Base-by-base conservation (phyloP, 2,329 filamentous ascomycete species). In the Colletotrichum orbiculare region DNA sequence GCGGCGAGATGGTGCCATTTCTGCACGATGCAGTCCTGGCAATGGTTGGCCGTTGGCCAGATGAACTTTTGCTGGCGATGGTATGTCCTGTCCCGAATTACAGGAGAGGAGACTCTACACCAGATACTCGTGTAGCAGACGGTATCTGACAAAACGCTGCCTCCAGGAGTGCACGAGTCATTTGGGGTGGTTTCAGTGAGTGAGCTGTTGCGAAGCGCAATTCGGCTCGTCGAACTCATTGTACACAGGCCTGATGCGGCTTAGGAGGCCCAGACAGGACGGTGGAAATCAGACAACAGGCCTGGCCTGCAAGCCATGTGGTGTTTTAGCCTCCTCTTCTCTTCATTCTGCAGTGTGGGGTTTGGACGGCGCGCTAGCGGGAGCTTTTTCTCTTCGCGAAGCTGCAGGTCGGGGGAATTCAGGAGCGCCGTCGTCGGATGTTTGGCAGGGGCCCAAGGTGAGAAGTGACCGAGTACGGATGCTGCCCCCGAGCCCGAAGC, bases 271-370 rank as follows among this genome's bases (percentile, higher is more conserved):
- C 12, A 35, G 13, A 46, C 15, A 43, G 48, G 55, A 25, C 43
- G 49, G 49, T 43, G 42, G 43, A 62, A n/a, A 64, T 46, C 56
- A 48, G 56, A 50, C 57, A 50, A 41, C 35, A 49, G 55, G 56
- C 38, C 46, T 39, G 45, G 45, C 50, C 52, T 47, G 35, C 53
- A 47, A 43, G 41, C 62, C 58, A 65, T 65, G 58, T 65, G 58
- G 58, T 56, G 39, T 55, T 62, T 65, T 62, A 65, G 62, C 62
- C 62, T 55, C 58, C 39, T 39, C 43, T 38, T 53, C 62, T 55
- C 58, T 45, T 39, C 38, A 41, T 53, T 54, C 49, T 54, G 64
- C 54, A n/a, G 34, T 59, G 64, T 66, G 64, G 64, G 64, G 60
- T 58, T 52, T 10, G 34, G 35, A 35, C 45, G 17, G 37, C 46